These are phyloP conservation scores for Neurospora tetrasperma DNA, from an alignment of 495 filamentous ascomycete species.

Conservation along the genomic window DNA sequence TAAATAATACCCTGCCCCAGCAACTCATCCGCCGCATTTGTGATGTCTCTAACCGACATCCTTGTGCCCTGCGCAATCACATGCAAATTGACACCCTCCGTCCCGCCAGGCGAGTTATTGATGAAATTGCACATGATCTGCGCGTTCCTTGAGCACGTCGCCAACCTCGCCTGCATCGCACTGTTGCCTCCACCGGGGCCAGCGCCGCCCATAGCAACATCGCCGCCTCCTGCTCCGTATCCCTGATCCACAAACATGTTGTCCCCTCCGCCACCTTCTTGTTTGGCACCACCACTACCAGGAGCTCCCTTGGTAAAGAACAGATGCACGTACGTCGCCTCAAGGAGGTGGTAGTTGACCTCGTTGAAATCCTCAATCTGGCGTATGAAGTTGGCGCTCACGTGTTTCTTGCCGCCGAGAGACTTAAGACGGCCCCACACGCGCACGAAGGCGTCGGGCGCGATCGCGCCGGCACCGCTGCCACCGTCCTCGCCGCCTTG, in stretches of 20 bases:
- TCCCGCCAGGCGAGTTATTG: conserved; percentile 50
- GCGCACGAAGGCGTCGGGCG: conserved; percentile 66
- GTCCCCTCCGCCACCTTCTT: conserved; percentile 33
- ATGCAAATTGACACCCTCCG: conserved; percentile 67
- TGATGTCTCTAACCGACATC: conserved; percentile 56
- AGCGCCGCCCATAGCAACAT: conserved; percentile 10
- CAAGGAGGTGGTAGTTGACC: conserved; percentile 77
- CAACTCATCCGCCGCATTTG: conserved; percentile 69
- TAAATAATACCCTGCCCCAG: conserved; percentile 64
- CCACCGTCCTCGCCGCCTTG: conserved; percentile 8
- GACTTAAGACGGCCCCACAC: conserved; percentile 69
- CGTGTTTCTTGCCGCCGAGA: conserved; percentile 69
- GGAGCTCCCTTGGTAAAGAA: conserved; percentile 57
- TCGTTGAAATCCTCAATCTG: conserved; percentile 80
- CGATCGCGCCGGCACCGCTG: conserved; percentile 10
- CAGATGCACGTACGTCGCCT: conserved; percentile 78
- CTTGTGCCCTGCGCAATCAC: conserved; percentile 54
- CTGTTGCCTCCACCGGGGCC: conserved; percentile 4
- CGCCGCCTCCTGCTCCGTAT: conserved; percentile 28
- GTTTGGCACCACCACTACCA: conserved; percentile 24
- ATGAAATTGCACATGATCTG: conserved; percentile 59
- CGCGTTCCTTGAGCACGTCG: conserved; percentile 44
- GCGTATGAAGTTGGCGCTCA: conserved; percentile 71
- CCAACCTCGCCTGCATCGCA: conserved; percentile 24
- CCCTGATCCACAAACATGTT: conserved; percentile 44